Evolutionary conservation across 108 stramenopile genomes (phyloP).

Genomic region (Skeletonema potamos): DNA sequence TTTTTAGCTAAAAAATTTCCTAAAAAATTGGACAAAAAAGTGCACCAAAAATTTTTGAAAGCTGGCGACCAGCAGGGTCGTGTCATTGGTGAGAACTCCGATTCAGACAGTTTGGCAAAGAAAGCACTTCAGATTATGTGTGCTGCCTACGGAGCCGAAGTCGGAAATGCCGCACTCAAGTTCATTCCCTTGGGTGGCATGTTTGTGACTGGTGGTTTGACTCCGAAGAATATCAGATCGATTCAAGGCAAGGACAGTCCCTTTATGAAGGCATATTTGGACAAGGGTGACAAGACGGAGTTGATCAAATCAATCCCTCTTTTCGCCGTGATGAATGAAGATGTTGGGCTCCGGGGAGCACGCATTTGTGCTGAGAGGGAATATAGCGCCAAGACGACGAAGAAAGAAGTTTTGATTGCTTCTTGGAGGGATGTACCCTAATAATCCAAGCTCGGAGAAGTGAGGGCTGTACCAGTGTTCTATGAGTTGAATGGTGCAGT

Average conservation of each 20-base stretch:
- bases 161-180: slow-evolving; percentile 87
- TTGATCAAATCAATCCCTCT: slow-evolving; percentile 78
- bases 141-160: slow-evolving; percentile 90
- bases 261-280: slow-evolving; percentile 90
- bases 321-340: slow-evolving; percentile 92
- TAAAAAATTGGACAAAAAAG: slow-evolving; percentile 53
- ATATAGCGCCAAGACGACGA: slow-evolving; percentile 13
- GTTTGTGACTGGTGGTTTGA: slow-evolving; percentile 94
- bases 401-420: not conserved
- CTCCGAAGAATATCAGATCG: slow-evolving; percentile 90
- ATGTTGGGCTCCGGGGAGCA: slow-evolving; percentile 94
- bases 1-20: slow-evolving; percentile 87
- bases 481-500: too few species aligned
- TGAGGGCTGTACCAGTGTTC: too few species aligned
- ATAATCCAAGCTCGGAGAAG: too few species aligned
- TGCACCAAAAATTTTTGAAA: slow-evolving; percentile 69
- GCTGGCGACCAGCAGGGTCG: slow-evolving; percentile 74
- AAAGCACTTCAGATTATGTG: slow-evolving; percentile 70
- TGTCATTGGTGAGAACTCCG: slow-evolving; percentile 61
- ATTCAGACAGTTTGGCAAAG: slow-evolving; percentile 36
- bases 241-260: slow-evolving; percentile 79
- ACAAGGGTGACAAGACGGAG: slow-evolving; percentile 89
- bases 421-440: too few species aligned
- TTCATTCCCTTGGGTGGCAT: slow-evolving; percentile 94
- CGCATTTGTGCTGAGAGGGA: slow-evolving; percentile 51